Evolutionary conservation across 257 asterid species (phyloP), one percentile per base, ranked within the genome.

Genomic region (Gentiana macrophylla): DNA sequence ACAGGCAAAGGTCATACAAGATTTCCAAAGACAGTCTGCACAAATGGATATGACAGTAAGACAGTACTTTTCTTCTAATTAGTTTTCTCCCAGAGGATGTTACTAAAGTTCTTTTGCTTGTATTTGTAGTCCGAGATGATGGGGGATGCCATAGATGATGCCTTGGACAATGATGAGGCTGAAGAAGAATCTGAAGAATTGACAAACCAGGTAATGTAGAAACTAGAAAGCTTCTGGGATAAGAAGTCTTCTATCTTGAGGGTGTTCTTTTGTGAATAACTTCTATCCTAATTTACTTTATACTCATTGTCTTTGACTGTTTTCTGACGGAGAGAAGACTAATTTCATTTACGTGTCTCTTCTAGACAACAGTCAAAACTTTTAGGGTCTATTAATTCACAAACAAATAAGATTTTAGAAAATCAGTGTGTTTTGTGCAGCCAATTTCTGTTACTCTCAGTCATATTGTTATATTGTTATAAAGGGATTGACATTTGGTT

Each of bases 21-120:
- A 92, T 15, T 92, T 92, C 79, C 98, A 92, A 72, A 85, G 62
- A 84, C 95, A 92, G 71, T 92, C 97, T 36, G 89, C 86, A 3
- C 97, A 92, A 68, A 69, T 92, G 94, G 98, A 92, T 72, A 88
- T 87, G 97, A 85, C 95, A 24, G 98, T 70, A 71, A 73, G 81
- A 52, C 62, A 24, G 24, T 54, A 38, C 10, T 37, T 37, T 24
- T 37, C 51, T 15, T 33, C 53, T 48, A 11, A n/a, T 61, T 50
- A 32, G 15, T 54, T 47, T 1, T n/a, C 53, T 57, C 57, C 15
- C 35, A 37, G 4, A 5, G 36, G 32, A 35, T 4, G 50, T 47
- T 4, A 35, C 52, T 50, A 10, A 58, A 37, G 6, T 54, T 50
- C 45, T 49, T 10, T 45, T 64, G 34, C 38, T 66, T 37, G 58